Base-by-base conservation (phyloP, 2,329 filamentous ascomycete genomes). In the Sarocladium strictum region DNA sequence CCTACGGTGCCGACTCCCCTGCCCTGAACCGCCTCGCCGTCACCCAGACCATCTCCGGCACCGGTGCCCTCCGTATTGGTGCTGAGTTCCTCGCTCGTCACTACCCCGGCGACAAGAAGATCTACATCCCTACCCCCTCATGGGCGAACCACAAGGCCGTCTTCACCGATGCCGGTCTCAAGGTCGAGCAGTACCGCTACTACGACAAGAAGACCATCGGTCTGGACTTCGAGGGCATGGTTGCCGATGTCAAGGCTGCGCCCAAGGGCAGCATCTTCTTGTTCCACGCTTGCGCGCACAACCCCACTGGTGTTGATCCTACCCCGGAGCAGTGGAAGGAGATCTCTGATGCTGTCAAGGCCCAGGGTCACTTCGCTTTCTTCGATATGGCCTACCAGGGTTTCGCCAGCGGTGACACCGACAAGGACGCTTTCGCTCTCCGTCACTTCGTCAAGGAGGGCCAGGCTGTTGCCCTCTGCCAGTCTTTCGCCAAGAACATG, bases 381-480 rank as follows among this genome's bases (percentile, higher is more conserved):
- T 99, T 97, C 77, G 93, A 97, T 74, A 97, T 97, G 92, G 93
- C 93, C 60, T 99, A 99, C 81, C 93, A 99, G 77, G 93, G 93
- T 65, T 97, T 99, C 68, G 93, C 93, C 64, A 94, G 87, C 60
- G 93, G 93, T 63, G 84, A 96, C 75, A 94, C 89, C 60, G 84
- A 95, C 79, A 86, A 86, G 73, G 93, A 99, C 70, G 94, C 94
- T 60, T 97, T 93, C 70, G 90, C 94, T 58, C 82, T 97, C 62
- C 86, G 94, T 63, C 81, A 97, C 80, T 99, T 99, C 72, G 85
- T 97, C 70, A 82, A 90, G 76, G 79, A 97, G 76, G 93, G 93
- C 65, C 91, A 96, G 78, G 84, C 90, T 69, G 84, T 94, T 69
- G 86, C 85, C 68, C 84, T 97, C 59, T 87, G 89, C 66, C 93